Evolutionary conservation across 2,329 filamentous ascomycete genomes (phyloP).

Genomic region (Didymella pomorum): DNA sequence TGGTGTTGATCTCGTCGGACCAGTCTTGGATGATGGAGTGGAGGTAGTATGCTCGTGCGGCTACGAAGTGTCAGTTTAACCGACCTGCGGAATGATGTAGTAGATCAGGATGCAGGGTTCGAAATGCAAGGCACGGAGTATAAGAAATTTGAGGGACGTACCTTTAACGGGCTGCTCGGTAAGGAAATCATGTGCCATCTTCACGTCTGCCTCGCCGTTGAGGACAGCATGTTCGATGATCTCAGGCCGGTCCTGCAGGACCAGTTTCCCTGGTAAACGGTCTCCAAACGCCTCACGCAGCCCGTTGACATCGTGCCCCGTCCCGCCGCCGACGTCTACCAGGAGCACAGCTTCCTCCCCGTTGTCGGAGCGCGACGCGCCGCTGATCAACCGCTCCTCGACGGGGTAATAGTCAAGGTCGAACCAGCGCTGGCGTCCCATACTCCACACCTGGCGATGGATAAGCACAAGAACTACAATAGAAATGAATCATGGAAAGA

Average conservation of each 20-base stretch:
- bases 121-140: too few relatives aligned
- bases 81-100: too few relatives aligned
- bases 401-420: conserved; percentile 35
- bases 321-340: conserved; percentile 37
- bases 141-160: not conserved
- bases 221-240: conserved; percentile 33
- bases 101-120: too few relatives aligned
- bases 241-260: conserved; percentile 37
- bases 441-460: conserved; percentile 27
- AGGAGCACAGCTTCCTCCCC: conserved; percentile 25
- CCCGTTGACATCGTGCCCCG: conserved; percentile 36
- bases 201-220: conserved; percentile 32
- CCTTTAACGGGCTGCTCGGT: conserved; percentile 45
- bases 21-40: conserved; percentile 45
- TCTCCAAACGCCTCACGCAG: conserved; percentile 26
- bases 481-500: too few relatives aligned
- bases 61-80: too few relatives aligned
- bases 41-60: conserved; percentile 39
- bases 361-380: conserved; percentile 17
- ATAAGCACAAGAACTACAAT: too few relatives aligned
- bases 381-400: conserved; percentile 30
- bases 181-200: conserved; percentile 48
- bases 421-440: conserved; percentile 37
- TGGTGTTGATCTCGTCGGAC: conserved; percentile 31
- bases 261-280: conserved; percentile 28